These are phyloP conservation scores for Penicillium sp. DNA, from an alignment of 2,329 filamentous ascomycete species.

Conservation along the genomic window DNA sequence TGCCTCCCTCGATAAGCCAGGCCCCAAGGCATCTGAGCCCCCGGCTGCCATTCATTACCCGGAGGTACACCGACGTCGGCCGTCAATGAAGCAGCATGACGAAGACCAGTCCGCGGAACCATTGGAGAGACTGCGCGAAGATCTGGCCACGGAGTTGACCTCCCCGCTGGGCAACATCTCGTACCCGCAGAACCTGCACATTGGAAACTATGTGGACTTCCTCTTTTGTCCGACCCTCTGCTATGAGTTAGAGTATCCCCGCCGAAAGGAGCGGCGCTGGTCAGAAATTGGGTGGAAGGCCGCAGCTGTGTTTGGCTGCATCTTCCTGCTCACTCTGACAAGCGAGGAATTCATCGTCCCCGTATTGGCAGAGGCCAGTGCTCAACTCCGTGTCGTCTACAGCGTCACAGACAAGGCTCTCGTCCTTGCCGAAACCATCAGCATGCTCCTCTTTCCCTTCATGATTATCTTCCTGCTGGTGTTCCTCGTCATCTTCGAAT, in stretches of 20 bases:
- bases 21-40: constrained; percentile 56
- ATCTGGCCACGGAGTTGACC: constrained; percentile 85
- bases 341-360: constrained; percentile 96
- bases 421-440: constrained; percentile 84
- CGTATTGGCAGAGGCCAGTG: constrained; percentile 72
- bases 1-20: constrained; percentile 75
- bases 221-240: constrained; percentile 91
- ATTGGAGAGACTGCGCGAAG: constrained; percentile 71
- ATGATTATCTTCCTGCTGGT: constrained; percentile 94
- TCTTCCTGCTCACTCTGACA: constrained; percentile 87
- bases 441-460: constrained; percentile 89
- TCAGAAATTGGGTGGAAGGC: constrained; percentile 79
- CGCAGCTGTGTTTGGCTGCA: constrained; percentile 88
- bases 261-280: constrained; percentile 72
- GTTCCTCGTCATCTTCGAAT: constrained; percentile 98
- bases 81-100: constrained; percentile 24
- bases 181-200: constrained; percentile 84
- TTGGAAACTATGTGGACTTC: constrained; percentile 80
- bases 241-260: constrained; percentile 95
- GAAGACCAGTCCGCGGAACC: constrained; percentile 47
- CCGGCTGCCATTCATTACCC: constrained; percentile 73
- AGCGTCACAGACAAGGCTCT: constrained; percentile 66
- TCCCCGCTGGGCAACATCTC: constrained; percentile 86
- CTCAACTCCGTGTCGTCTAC: constrained; percentile 48
- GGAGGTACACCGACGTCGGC: constrained; percentile 44